Base-by-base conservation (phyloP, 169 alveolate genomes). In the Cryptosporidium meleagridis region DNA sequence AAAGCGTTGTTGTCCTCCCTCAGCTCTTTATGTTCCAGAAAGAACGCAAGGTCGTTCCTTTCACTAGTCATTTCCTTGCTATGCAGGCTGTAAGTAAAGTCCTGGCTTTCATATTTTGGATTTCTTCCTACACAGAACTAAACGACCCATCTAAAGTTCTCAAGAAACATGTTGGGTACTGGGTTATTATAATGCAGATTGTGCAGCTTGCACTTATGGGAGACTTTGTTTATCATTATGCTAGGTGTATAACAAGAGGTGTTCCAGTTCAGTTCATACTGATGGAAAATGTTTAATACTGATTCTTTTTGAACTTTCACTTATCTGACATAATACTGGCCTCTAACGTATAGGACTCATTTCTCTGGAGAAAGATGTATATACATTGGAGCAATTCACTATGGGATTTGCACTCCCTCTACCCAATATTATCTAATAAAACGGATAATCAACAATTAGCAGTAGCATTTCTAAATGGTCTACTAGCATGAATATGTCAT, bases 1-100 rank as follows among this genome's bases (percentile, higher is more conserved):
- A 97, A 75, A 91, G 98, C 31, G 95, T 97, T 53, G 95, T 97
- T 70, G 97, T 96, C 12, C 92, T 97, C 44, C 99, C 99, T 9
- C 98, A 96, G 80, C 92, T 96, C 68, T 87, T 95, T 68, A 95
- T 95, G 97, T 95, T 97, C 85, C 98, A 97, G 70, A 95, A 94
- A 65, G 95, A 96, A 94, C 96, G 96, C 71, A 94, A 94, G 69
- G 98, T 96, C 3, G 95, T 92, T 59, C 95, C 98, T 37, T 96
- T 97, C 70, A 94, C 97, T 31, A 95, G 97, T 21, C 99, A 97
- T 93, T 97, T 97, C 94, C 93, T 97, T 16, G 99, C 98, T 16
- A 97, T 97, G 18, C 98, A 96, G 92, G 95, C 97, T 29, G 93
- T 95, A 61, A 92, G 98, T 45, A 95, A 93, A 85, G 94, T 96